Conservation (phyloP, 108 stramenopile species). For the Parietichytrium sp. region DNA sequence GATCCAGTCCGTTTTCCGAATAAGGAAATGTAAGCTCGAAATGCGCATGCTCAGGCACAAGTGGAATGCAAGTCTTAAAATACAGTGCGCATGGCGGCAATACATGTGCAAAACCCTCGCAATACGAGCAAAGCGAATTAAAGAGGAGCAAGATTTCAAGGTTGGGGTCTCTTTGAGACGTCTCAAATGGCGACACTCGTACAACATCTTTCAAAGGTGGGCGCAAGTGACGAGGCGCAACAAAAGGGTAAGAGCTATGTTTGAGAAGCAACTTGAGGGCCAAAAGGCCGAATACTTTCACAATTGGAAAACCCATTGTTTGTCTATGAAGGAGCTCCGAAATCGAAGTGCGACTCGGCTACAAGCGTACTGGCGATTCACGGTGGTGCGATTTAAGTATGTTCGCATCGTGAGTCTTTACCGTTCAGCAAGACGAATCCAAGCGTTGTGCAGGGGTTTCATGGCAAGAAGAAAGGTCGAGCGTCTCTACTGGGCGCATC, state of each 20-base stretch:
- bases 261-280: too few relatives aligned
- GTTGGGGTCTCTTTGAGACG: not conserved
- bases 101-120: not conserved
- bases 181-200: conserved; percentile 12
- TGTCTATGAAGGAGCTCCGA: too few relatives aligned
- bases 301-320: too few relatives aligned
- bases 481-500: conserved; percentile 1
- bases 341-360: too few relatives aligned
- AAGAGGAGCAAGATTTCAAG: not conserved
- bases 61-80: not conserved
- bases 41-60: not conserved
- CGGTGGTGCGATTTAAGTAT: too few relatives aligned
- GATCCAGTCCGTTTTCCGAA: not conserved
- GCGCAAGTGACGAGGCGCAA: too few relatives aligned
- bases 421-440: conserved; percentile 28
- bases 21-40: too few relatives aligned
- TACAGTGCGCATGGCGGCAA: not conserved
- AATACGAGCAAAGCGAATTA: not conserved
- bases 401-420: too few relatives aligned
- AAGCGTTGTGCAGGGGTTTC: not conserved
- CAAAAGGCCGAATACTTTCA: too few relatives aligned
- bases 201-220: not conserved
- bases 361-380: too few relatives aligned
- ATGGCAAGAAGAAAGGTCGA: not conserved
- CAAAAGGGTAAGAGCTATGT: too few relatives aligned